Evolutionary conservation across 306 rosid species (phyloP), one percentile per base, ranked within the genome.

Genomic region (Canavalia gladiata): DNA sequence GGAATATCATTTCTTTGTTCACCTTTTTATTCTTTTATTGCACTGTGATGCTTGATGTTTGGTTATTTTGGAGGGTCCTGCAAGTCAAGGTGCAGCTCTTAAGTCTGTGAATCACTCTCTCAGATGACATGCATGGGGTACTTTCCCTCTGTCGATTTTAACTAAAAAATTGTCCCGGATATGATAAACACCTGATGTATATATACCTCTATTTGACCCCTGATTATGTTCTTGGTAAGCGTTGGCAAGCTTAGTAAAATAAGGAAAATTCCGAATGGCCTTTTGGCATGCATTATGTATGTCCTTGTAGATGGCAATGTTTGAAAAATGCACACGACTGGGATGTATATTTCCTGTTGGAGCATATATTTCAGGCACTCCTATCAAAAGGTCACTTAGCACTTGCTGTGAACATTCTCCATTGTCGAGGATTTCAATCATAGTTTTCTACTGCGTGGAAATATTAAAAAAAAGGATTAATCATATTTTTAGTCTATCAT

Each of bases 61-160:
- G 41, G 31, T 42, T 75, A 74, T 73, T 74, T 49, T 58, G 54
- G 52, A 52, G 4, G 81, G 56, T 7, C 65, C 67, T 75, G 54
- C 54, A 6, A 66, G 8, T 55, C 55, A 68, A 49, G 62, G 7
- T 35, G 63, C 71, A 10, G 45, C 63, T 50, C 56, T 8, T 2
- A 39, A 5, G 73, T 57, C 3, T 39, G 62, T 52, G 31, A 37
- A 69, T 33, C 33, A 52, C 25, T 74, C 43, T 51, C 13, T 67
- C 39, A 41, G 56, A 37, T 46, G 52, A 67, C 33, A 58, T 77
- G 65, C 54, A n/a, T 1, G 51, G 8, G 50, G 28, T 60, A 52
- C 31, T 51, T 30, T 1, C 25, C 41, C 9, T 30, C 43, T 12
- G 33, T 25, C 10, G 9, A 45, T 57, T 45, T 59, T 34, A 68